Percentiles rank a stretch among this genome's conserved stretches.
These are phyloP conservation scores for Rhizopus arrhizus DNA, from an alignment of 371 early-diverging fungal species.

Conservation along the genomic window DNA sequence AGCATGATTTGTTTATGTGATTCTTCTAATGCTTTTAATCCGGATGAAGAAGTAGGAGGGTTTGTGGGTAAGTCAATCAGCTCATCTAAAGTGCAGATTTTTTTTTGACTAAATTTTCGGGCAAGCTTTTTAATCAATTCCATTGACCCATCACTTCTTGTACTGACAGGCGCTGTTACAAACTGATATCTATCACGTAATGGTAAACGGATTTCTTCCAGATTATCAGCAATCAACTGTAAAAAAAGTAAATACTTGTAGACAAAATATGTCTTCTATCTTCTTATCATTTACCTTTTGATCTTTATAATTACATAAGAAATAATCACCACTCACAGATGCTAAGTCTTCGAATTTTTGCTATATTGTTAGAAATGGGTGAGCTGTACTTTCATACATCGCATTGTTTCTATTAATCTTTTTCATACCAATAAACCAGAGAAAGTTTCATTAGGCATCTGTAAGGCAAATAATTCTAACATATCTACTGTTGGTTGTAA, in stretches of 20 bases:
- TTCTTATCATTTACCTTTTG: conserved; percentile 51
- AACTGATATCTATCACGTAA: conserved; percentile 69
- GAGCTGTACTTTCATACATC: neutral
- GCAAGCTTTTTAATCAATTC: conserved; percentile 40
- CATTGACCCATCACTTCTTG: conserved; percentile 37
- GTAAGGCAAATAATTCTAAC: conserved; percentile 76
- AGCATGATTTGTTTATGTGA: conserved; percentile 77
- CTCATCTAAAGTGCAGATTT: conserved; percentile 46
- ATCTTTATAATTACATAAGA: conserved; percentile 73
- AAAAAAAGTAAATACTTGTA: neutral
- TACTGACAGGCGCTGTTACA: conserved; percentile 66
- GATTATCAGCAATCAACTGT: conserved; percentile 60
- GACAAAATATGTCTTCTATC: neutral
- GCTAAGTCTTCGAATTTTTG: conserved; percentile 73
- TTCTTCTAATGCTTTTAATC: conserved; percentile 64
- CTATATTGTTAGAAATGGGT: conserved; percentile 16
- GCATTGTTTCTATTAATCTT: neutral
- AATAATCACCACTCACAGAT: conserved; percentile 68
- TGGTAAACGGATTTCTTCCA: conserved; percentile 64
- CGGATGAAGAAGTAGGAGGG: conserved; percentile 7
- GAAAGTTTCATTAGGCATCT: conserved; percentile 69
- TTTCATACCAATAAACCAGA: conserved; percentile 61
- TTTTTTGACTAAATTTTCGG: conserved; percentile 39
- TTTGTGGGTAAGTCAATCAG: conserved; percentile 57
- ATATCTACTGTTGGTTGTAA: conserved; percentile 80